These are phyloP conservation scores for Biancaea sappan DNA, from an alignment of 306 rosid genomes.

Conservation along the genomic window DNA sequence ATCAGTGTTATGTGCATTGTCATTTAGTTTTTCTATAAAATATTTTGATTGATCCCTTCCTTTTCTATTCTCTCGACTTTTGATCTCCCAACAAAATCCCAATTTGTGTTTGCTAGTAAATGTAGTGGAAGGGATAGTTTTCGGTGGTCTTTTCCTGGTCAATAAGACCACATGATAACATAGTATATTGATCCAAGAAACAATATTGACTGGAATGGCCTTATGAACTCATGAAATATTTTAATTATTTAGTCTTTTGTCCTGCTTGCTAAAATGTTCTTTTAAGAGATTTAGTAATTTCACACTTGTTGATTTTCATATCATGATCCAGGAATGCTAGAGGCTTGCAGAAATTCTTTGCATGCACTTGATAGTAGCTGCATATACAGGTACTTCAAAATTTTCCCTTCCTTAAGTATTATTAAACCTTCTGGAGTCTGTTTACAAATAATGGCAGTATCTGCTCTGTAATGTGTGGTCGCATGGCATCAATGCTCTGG, in stretches of 20 bases:
- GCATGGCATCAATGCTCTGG: neutral
- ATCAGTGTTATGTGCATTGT: neutral
- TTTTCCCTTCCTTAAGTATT: neutral
- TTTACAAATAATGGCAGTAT: neutral
- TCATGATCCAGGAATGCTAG: slow-evolving; percentile 58
- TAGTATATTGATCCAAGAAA: neutral
- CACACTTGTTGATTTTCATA: neutral
- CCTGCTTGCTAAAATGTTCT: neutral
- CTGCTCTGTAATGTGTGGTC: neutral
- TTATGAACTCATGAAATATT: neutral
- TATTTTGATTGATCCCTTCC: no score
- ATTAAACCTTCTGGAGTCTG: neutral
- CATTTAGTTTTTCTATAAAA: no score
- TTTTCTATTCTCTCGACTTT: no score
- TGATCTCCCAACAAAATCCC: neutral
- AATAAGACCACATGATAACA: neutral
- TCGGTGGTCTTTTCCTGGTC: neutral
- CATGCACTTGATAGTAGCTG: slow-evolving; percentile 50
- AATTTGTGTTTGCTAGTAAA: no score
- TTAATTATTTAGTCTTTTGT: neutral
- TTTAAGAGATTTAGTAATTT: neutral
- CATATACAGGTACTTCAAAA: slow-evolving; percentile 42
- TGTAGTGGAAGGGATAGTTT: neutral
- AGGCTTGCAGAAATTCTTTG: slow-evolving; percentile 48
- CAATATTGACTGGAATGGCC: neutral